Base-by-base conservation (phyloP, 179 eudicot species). In the Heliamphora pulchella region DNA sequence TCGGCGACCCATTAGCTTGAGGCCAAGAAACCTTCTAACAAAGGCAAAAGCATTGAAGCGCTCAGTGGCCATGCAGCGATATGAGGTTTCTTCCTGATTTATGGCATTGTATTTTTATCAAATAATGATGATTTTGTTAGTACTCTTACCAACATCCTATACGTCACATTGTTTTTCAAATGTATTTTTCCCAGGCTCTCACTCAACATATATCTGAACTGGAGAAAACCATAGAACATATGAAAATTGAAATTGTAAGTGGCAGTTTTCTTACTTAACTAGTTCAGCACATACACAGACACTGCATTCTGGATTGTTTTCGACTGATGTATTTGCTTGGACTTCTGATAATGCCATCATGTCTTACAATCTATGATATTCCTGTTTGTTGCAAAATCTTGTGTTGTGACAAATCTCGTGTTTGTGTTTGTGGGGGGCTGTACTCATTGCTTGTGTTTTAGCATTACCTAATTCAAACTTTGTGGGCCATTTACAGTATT, bases 31-130 rank as follows among this genome's bases (percentile, higher is more conserved):
- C 86, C 94, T 96, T 80, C 90, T 94, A 79, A 92, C 96, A 68
- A 96, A 96, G 87, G 92, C 96, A 64, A 92, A 94, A 81, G 99
- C 99, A 79, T 85, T 94, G 78, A 96, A 92, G 83, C 97, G 97
- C 44, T 90, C 96, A 70, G 83, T 90, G 77, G 99, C 96, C 81
- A 83, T 94, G 97, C 99, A 96, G 84, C 93, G 99, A 62, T 93
- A 96, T 65, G 98, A 96, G 93, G 99, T 96, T 72, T 85, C 41
- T 39, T 75, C 62, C 9, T 53, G 53, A 46, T 74, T 44, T 57
- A 22, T 64, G 14, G 8, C 70, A 43, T 20, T 31, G 2, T 13
- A n/a, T 46, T 58, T 46, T 31, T 61, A 0, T 67, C n/a, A 10
- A 31, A 43, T 13, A 69, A 46, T 77, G 69, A 39, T 77, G 18